Percentiles rank a stretch among this genome's conserved stretches.
These are phyloP conservation scores for Paspalum notatum DNA, from an alignment of 176 grass and related monocot species.

Conservation along the genomic window DNA sequence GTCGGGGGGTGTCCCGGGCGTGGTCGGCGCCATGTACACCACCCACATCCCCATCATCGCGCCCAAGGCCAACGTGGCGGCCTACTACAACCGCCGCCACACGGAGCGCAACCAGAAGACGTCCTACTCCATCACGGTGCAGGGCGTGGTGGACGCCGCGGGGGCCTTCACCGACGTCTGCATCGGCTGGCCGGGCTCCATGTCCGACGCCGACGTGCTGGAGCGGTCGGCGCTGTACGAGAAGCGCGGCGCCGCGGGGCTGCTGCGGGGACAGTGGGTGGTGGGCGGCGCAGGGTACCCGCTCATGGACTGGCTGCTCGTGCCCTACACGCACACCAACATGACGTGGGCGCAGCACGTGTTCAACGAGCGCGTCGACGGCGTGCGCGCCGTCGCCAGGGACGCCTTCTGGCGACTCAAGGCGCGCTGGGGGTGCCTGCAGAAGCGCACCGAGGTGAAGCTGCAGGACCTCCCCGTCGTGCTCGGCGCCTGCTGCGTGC, in stretches of 20 bases:
- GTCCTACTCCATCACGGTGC: slow-evolving; percentile 77
- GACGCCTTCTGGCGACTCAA: slow-evolving; percentile 70
- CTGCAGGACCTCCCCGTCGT: slow-evolving; percentile 69
- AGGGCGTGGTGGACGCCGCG: slow-evolving; percentile 67
- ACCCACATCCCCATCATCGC: slow-evolving; percentile 91
- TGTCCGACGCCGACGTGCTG: slow-evolving; percentile 67
- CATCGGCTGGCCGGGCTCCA: slow-evolving; percentile 68
- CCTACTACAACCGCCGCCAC: slow-evolving; percentile 85
- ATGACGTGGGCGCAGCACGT: slow-evolving; percentile 79
- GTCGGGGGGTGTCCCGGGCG: slow-evolving; percentile 56
- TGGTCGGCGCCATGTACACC: slow-evolving; percentile 80
- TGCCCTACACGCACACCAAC: slow-evolving; percentile 80
- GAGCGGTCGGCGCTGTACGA: slow-evolving; percentile 57
- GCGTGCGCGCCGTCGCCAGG: slow-evolving; percentile 44
- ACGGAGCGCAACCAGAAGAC: slow-evolving; percentile 85
- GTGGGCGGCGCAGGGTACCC: slow-evolving; percentile 66
- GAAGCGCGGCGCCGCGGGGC: slow-evolving; percentile 54
- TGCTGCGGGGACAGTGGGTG: slow-evolving; percentile 56
- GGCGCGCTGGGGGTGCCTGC: slow-evolving; percentile 76
- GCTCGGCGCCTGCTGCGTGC: slow-evolving; percentile 79
- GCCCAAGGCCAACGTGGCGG: slow-evolving; percentile 67
- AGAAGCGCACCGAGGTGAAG: slow-evolving; percentile 81
- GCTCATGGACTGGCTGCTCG: slow-evolving; percentile 79
- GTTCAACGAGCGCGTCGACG: slow-evolving; percentile 70
- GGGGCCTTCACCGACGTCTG: slow-evolving; percentile 86